Conservation (phyloP, 2,329 filamentous ascomycete species). For the Xylaria sp. region DNA sequence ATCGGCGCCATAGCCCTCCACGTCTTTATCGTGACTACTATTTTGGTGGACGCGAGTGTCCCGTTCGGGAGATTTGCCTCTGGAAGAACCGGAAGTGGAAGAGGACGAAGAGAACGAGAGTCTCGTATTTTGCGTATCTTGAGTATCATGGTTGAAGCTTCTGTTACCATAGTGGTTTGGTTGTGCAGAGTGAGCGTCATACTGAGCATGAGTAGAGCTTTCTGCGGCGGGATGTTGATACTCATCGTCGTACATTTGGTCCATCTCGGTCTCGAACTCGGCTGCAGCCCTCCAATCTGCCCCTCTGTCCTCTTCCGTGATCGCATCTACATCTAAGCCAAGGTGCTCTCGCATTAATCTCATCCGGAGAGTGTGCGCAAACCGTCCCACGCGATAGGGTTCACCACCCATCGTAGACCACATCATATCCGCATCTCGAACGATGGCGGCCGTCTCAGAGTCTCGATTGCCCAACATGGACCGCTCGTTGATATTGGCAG, state of each 20-base stretch:
- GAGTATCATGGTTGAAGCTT: conserved; percentile 50
- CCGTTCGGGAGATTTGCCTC: conserved; percentile 46
- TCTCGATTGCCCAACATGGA: conserved; percentile 94
- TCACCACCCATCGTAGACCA: conserved; percentile 90
- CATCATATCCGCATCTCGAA: conserved; percentile 93
- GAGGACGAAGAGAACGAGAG: conserved; percentile 43
- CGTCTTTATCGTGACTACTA: conserved; percentile 74
- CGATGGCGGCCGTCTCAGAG: conserved; percentile 89
- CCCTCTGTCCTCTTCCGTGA: conserved; percentile 81
- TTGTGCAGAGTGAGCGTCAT: conserved; percentile 28
- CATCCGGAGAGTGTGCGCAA: conserved; percentile 91
- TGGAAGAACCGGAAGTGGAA: conserved; percentile 49
- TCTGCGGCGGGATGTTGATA: conserved; percentile 45
- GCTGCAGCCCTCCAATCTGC: conserved; percentile 70
- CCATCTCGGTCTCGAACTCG: conserved; percentile 69
- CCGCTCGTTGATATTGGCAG: conserved; percentile 97
- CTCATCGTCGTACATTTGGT: conserved; percentile 68
- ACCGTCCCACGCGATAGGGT: conserved; percentile 89
- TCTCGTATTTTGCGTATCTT: conserved; percentile 35
- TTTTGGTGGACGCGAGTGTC: conserved; percentile 71
- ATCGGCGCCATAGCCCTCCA: conserved; percentile 81
- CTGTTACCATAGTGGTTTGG: conserved; percentile 33
- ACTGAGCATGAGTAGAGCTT: conserved; percentile 38
- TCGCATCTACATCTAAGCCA: conserved; percentile 92
- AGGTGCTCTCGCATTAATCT: conserved; percentile 96